Conservation (phyloP, 768 basidiomycete species). For the Amanita muscaria region DNA sequence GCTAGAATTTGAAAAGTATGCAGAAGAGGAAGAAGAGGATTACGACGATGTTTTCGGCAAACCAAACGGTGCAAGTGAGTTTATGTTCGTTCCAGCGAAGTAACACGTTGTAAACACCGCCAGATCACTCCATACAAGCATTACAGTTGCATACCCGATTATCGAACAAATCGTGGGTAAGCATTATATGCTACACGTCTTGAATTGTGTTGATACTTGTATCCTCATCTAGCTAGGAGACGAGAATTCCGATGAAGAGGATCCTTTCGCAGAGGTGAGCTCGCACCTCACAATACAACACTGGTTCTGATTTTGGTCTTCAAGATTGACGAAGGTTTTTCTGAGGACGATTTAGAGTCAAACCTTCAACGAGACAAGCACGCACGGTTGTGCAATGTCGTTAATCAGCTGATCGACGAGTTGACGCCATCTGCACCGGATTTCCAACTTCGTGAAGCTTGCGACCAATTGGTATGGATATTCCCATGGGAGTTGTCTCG, state of each 20-base stretch:
- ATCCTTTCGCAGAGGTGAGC: conserved; percentile 88
- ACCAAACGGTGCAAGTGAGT: conserved; percentile 55
- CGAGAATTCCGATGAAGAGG: conserved; percentile 81
- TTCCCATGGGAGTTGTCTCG: neutral
- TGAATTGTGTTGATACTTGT: conserved; percentile 4
- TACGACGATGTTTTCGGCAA: conserved; percentile 95
- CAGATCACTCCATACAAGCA: conserved; percentile 60
- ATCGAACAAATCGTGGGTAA: conserved; percentile 87
- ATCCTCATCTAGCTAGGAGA: conserved; percentile 61
- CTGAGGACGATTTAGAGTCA: conserved; percentile 84
- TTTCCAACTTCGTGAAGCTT: conserved; percentile 75
- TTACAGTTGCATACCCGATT: conserved; percentile 79
- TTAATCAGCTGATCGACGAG: conserved; percentile 81
- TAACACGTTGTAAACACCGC: conserved; percentile 22
- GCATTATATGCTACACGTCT: conserved; percentile 9
- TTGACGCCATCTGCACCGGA: conserved; percentile 76
- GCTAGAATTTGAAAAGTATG: conserved; percentile 70
- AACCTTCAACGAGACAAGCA: conserved; percentile 91
- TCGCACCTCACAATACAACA: no score
- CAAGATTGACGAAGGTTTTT: conserved; percentile 94
- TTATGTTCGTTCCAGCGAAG: neutral
- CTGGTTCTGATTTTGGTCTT: no score
- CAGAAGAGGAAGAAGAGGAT: conserved; percentile 83
- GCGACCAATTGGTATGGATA: conserved; percentile 73
- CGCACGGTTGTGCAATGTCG: conserved; percentile 72